A percentile compares a stretch with the other conserved stretches of the same genome.
Conservation (phyloP, 2,329 filamentous ascomycete species). For the Dactylella cylindrospora region DNA sequence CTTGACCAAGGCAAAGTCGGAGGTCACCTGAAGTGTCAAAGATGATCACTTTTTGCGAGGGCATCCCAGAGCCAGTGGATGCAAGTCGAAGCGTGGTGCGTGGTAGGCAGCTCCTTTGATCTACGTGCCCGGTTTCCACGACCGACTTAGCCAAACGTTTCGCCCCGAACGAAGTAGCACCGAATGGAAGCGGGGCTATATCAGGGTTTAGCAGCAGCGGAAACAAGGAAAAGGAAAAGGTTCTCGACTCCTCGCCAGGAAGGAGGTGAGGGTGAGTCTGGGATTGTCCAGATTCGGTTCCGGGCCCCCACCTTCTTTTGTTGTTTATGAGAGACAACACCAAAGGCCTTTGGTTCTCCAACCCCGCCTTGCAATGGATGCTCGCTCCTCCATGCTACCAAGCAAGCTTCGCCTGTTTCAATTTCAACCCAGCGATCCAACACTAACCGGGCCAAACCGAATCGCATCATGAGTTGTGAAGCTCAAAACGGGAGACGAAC, state of each 20-base stretch:
- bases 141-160: not conserved
- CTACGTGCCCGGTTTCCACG: slow-evolving; percentile 8
- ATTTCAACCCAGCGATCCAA: not conserved
- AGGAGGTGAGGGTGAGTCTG: no score
- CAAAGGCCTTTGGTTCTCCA: no score
- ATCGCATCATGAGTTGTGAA: slow-evolving; percentile 25
- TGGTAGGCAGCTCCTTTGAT: no score
- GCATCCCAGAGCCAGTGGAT: no score
- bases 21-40: no score
- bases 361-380: slow-evolving; percentile 39
- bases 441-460: not conserved
- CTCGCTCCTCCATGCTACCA: not conserved
- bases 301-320: slow-evolving; percentile 11
- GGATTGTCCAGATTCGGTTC: slow-evolving; percentile 21
- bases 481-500: slow-evolving; percentile 38
- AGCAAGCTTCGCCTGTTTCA: slow-evolving; percentile 8
- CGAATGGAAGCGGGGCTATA: no score
- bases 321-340: not conserved
- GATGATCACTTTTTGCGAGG: no score
- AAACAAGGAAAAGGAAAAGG: not conserved
- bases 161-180: no score
- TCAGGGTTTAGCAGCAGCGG: no score
- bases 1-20: no score
- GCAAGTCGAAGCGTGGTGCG: no score
- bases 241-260: slow-evolving; percentile 27